Evolutionary conservation across 2,329 filamentous ascomycete species (phyloP).

Genomic region (Calonectria naviculata): DNA sequence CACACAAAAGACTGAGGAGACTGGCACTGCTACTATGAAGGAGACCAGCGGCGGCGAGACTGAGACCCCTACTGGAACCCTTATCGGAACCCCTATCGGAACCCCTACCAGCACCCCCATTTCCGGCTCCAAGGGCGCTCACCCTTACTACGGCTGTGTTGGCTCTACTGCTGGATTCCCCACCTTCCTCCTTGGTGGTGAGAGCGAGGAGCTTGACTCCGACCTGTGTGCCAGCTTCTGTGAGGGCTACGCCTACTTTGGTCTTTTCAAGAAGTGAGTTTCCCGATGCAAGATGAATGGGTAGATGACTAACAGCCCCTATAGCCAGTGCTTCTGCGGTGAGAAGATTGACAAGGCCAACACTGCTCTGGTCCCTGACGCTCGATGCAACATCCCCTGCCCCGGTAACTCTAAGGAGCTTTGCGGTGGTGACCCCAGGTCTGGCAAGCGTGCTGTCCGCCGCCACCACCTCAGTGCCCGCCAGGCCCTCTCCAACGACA

Average conservation of each 20-base stretch:
- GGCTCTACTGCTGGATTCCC: conserved; percentile 23
- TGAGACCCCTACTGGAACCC: background rate
- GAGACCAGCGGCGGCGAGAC: too few species aligned
- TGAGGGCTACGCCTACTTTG: conserved; percentile 29
- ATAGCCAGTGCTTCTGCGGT: conserved; percentile 37
- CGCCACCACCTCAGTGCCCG: conserved; percentile 18
- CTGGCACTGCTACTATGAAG: too few species aligned
- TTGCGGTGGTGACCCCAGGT: conserved; percentile 34
- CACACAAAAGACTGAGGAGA: background rate
- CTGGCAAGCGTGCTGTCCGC: conserved; percentile 18
- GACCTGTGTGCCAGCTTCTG: background rate
- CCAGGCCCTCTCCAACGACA: conserved; percentile 32
- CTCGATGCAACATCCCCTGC: conserved; percentile 32
- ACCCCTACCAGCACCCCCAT: conserved; percentile 47
- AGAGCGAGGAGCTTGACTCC: background rate
- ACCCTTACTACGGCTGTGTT: conserved; percentile 42
- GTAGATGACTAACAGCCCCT: background rate
- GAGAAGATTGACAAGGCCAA: conserved; percentile 17
- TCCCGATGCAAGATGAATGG: fast-evolving
- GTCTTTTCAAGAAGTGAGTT: conserved; percentile 37
- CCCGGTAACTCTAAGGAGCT: conserved; percentile 32
- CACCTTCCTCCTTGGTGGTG: background rate
- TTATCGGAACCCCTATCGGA: conserved; percentile 42
- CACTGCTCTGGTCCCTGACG: conserved; percentile 20
- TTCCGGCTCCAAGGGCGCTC: conserved; percentile 31